Evolutionary conservation across 2,329 filamentous ascomycete genomes (phyloP).

Genomic region (Pseudogymnoascus pannorum): DNA sequence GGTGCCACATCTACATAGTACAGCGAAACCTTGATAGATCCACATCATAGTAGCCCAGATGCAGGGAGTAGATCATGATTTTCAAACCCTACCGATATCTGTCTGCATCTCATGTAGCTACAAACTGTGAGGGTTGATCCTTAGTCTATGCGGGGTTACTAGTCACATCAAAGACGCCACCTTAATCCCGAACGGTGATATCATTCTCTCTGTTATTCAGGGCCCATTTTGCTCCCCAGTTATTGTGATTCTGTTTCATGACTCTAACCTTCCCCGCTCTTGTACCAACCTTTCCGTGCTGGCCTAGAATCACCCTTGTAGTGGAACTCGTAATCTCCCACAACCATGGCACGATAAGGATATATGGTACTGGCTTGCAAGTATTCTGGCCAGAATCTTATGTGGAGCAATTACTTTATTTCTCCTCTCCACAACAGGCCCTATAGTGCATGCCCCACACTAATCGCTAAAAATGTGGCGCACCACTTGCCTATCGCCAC

Average conservation of each 20-base stretch:
- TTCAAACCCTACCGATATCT: not conserved
- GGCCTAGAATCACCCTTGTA: not conserved
- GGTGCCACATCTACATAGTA: not conserved
- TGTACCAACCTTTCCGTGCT: not conserved
- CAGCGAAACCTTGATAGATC: not conserved
- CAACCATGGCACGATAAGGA: not conserved
- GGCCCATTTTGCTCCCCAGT: not conserved
- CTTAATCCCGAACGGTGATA: not conserved
- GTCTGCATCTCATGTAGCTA: not conserved
- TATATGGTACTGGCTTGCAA: not conserved
- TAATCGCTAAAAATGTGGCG: not conserved
- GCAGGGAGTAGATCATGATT: constrained; percentile 2
- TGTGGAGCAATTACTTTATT: not conserved
- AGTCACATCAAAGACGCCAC: not conserved
- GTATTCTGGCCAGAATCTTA: not conserved
- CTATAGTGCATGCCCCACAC: not conserved
- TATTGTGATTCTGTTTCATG: not conserved
- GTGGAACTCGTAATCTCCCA: not conserved
- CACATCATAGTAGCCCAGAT: not conserved
- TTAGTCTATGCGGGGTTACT: not conserved
- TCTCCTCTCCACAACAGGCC: not conserved
- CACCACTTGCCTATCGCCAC: constrained; percentile 1
- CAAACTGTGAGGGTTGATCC: not conserved
- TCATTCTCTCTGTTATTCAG: not conserved
- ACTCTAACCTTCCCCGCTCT: not conserved